Evolutionary conservation across 495 filamentous ascomycete genomes (phyloP).

Genomic region (Xylaria intraflava): DNA sequence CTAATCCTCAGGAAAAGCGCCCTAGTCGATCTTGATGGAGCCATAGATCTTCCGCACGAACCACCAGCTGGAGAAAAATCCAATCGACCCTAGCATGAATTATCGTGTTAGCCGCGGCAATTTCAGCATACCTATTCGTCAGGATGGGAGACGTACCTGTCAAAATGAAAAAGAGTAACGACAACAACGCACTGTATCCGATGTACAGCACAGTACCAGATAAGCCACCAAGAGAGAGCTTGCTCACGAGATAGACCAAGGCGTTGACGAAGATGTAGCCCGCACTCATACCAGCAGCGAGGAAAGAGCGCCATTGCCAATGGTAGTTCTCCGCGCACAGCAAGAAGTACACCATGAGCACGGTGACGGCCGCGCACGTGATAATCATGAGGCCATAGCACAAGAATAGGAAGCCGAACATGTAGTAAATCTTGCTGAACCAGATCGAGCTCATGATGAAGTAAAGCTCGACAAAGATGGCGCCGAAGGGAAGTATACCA

Average conservation of each 20-base stretch:
- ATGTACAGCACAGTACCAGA: slow-evolving; percentile 86
- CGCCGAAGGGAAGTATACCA: slow-evolving; percentile 86
- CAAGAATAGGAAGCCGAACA: slow-evolving; percentile 98
- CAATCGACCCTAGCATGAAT: slow-evolving; percentile 66
- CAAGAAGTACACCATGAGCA: slow-evolving; percentile 89
- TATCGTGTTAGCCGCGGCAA: slow-evolving; percentile 15
- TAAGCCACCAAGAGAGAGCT: slow-evolving; percentile 75
- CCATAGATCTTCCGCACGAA: slow-evolving; percentile 91
- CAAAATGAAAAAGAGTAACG: slow-evolving; percentile 85
- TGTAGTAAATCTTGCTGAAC: slow-evolving; percentile 98
- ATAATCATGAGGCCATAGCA: slow-evolving; percentile 98
- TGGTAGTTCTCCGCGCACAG: slow-evolving; percentile 96
- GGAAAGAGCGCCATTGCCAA: slow-evolving; percentile 96
- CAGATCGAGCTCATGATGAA: slow-evolving; percentile 98
- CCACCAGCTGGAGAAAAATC: slow-evolving; percentile 88
- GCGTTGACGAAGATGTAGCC: slow-evolving; percentile 86
- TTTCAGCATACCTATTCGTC: background rate
- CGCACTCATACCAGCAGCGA: slow-evolving; percentile 78
- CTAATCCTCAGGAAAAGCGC: background rate
- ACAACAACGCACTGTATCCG: slow-evolving; percentile 83
- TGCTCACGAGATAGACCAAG: slow-evolving; percentile 78
- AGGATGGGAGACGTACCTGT: slow-evolving; percentile 60
- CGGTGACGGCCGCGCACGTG: slow-evolving; percentile 84
- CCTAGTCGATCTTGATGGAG: slow-evolving; percentile 88
- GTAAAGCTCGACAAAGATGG: slow-evolving; percentile 96